phyloP scores from a whole-genome alignment of 1,284 basidiomycete species.

The Irpex sp. region DNA sequence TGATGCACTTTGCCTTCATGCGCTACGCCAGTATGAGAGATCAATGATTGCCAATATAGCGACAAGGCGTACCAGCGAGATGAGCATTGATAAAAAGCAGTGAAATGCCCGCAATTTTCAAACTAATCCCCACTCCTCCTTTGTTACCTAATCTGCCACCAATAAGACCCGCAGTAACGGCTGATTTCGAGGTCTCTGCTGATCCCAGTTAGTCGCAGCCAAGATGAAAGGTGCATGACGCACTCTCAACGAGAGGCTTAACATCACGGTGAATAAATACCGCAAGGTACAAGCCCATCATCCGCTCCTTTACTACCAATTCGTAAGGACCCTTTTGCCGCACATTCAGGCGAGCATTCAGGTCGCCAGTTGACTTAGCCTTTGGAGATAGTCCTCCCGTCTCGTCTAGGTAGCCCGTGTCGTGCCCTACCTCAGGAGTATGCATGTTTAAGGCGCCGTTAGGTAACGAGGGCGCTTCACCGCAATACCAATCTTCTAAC shows the following conservation, averaged over 20 bases:
- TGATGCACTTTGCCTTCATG: slow-evolving; percentile 71
- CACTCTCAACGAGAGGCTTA: slow-evolving; percentile 55
- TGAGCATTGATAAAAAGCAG: slow-evolving; percentile 87
- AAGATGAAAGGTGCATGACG: slow-evolving; percentile 9
- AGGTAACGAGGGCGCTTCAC: slow-evolving; percentile 30
- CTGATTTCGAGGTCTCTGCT: slow-evolving; percentile 61
- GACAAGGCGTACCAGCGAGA: slow-evolving; percentile 58
- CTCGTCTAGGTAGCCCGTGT: slow-evolving; percentile 4
- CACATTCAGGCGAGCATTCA: slow-evolving; percentile 22
- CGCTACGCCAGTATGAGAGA: slow-evolving; percentile 36
- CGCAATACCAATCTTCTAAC: slow-evolving; percentile 69
- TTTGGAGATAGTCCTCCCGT: slow-evolving; percentile 13
- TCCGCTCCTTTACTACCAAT: slow-evolving; percentile 76
- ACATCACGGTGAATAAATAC: slow-evolving; percentile 71
- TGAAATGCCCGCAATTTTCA: slow-evolving; percentile 71
- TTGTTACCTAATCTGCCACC: slow-evolving; percentile 86
- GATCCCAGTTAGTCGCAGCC: background rate
- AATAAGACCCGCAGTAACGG: slow-evolving; percentile 83
- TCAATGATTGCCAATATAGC: background rate
- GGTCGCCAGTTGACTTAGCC: slow-evolving; percentile 17
- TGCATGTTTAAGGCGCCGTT: slow-evolving; percentile 18
- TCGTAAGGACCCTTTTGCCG: slow-evolving; percentile 70
- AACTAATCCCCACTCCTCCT: slow-evolving; percentile 79
- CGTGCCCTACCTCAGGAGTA: background rate
- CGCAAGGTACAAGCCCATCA: slow-evolving; percentile 85